Evolutionary conservation across 352 stramenopile genomes (phyloP).

Genomic region (Pythium myriotylum): DNA sequence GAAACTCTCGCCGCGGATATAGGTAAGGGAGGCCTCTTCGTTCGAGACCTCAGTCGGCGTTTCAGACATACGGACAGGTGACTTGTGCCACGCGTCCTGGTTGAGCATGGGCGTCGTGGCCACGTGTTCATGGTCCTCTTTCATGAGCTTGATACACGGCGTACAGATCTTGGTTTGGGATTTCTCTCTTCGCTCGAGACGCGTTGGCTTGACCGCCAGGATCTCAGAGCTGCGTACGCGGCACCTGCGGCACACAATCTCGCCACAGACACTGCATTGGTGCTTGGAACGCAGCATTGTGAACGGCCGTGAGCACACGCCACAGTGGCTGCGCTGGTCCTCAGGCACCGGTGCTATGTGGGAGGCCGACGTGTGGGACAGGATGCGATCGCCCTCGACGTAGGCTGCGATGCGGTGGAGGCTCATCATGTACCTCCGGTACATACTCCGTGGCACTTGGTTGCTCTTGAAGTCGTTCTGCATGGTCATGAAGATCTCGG

Average conservation of each 20-base stretch:
- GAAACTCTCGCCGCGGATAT: neutral
- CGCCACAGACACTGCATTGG: constrained; percentile 10
- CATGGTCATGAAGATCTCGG: constrained; percentile 31
- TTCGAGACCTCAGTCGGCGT: constrained; percentile 10
- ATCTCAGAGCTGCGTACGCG: constrained; percentile 5
- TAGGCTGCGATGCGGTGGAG: constrained; percentile 13
- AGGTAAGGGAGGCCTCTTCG: neutral
- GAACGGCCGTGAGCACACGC: constrained; percentile 13
- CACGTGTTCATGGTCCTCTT: constrained; percentile 18
- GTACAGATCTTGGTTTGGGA: constrained; percentile 10
- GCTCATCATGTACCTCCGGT: constrained; percentile 22
- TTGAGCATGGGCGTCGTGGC: constrained; percentile 7
- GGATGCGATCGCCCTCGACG: neutral
- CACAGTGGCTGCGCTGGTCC: constrained; percentile 6
- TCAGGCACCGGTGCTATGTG: neutral
- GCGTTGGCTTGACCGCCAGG: neutral
- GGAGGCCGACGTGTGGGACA: neutral
- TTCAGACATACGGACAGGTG: constrained; percentile 16
- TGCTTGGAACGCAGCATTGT: neutral
- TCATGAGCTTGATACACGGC: constrained; percentile 18
- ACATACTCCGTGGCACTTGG: constrained; percentile 22
- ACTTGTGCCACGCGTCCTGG: constrained; percentile 9
- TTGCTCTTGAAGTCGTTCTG: constrained; percentile 26
- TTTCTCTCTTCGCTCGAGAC: neutral
- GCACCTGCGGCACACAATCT: constrained; percentile 17